Evolutionary conservation across 768 basidiomycete genomes (phyloP).

Genomic region (Lactarius hatsudake): DNA sequence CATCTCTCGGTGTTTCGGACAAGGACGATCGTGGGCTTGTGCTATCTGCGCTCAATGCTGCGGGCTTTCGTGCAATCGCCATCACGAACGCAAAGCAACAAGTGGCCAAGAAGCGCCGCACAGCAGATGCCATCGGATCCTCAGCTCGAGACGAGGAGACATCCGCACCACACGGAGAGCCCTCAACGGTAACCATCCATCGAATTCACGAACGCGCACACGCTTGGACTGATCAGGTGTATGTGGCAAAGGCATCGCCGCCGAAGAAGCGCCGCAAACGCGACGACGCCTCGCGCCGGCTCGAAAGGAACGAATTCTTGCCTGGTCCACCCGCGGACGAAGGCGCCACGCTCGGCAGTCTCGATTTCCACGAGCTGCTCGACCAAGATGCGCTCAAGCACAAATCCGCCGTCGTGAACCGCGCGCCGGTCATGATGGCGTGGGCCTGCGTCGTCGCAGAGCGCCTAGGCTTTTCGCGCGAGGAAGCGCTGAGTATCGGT

Average conservation of each 20-base stretch:
- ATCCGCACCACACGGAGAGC: background rate
- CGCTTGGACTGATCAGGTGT: background rate
- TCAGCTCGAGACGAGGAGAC: background rate
- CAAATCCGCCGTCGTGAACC: conserved; percentile 73
- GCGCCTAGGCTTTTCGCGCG: conserved; percentile 77
- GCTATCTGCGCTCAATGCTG: conserved; percentile 58
- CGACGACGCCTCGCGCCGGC: conserved; percentile 34
- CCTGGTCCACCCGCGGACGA: conserved; percentile 52
- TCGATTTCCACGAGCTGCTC: conserved; percentile 70
- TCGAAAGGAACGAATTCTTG: conserved; percentile 58
- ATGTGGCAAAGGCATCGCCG: conserved; percentile 34
- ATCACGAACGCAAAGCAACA: conserved; percentile 16
- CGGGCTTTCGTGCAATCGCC: conserved; percentile 47
- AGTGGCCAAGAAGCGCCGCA: conserved; percentile 26
- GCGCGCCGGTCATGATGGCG: conserved; percentile 92
- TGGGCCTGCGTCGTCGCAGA: conserved; percentile 90
- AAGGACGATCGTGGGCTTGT: conserved; percentile 64
- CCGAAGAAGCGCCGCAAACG: conserved; percentile 56
- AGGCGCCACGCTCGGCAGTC: conserved; percentile 47
- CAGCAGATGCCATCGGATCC: conserved; percentile 7
- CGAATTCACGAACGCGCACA: background rate
- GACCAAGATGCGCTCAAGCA: conserved; percentile 65
- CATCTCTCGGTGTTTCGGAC: conserved; percentile 53
- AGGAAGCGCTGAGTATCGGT: conserved; percentile 94
- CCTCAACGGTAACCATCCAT: conserved; percentile 15